These are phyloP conservation scores for Apiotrichum gamsii DNA, from an alignment of 1,284 basidiomycete species.

Conservation along the genomic window DNA sequence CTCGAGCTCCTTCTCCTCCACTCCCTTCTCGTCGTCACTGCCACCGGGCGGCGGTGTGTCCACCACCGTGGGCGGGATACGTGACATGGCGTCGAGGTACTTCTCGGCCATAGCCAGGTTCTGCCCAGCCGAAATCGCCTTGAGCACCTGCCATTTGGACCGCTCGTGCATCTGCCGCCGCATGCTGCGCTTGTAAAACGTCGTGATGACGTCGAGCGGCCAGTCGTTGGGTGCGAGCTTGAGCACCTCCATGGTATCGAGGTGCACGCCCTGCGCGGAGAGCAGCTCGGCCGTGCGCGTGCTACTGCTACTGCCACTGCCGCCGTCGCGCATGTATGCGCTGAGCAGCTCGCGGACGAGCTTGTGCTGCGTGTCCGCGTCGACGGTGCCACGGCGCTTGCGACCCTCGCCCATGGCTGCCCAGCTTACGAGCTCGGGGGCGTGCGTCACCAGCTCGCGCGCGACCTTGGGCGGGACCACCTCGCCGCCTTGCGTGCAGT, in stretches of 20 bases:
- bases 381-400: slow-evolving; percentile 46
- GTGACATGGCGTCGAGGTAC: slow-evolving; percentile 31
- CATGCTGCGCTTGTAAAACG: slow-evolving; percentile 71
- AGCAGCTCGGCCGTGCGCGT: slow-evolving; percentile 61
- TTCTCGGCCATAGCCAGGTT: slow-evolving; percentile 36
- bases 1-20: slow-evolving; percentile 3
- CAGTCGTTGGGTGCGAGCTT: slow-evolving; percentile 65
- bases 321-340: slow-evolving; percentile 71
- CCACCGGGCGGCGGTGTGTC: slow-evolving; percentile 4
- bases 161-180: slow-evolving; percentile 63
- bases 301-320: slow-evolving; percentile 60
- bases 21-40: slow-evolving; percentile 4
- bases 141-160: slow-evolving; percentile 39
- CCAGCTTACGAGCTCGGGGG: slow-evolving; percentile 54
- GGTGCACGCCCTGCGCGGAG: slow-evolving; percentile 68
- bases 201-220: slow-evolving; percentile 64
- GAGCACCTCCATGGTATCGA: slow-evolving; percentile 71
- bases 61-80: slow-evolving; percentile 25
- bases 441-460: slow-evolving; percentile 42
- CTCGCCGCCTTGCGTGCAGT: slow-evolving; percentile 67
- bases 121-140: slow-evolving; percentile 43
- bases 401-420: slow-evolving; percentile 50
- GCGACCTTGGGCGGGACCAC: slow-evolving; percentile 62
- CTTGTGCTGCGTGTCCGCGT: slow-evolving; percentile 55
- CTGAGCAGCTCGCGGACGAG: slow-evolving; percentile 65